A percentile compares a stretch with the other conserved stretches of the same genome.
Conservation (phyloP, 1,284 basidiomycete species). For the Somion occarium region DNA sequence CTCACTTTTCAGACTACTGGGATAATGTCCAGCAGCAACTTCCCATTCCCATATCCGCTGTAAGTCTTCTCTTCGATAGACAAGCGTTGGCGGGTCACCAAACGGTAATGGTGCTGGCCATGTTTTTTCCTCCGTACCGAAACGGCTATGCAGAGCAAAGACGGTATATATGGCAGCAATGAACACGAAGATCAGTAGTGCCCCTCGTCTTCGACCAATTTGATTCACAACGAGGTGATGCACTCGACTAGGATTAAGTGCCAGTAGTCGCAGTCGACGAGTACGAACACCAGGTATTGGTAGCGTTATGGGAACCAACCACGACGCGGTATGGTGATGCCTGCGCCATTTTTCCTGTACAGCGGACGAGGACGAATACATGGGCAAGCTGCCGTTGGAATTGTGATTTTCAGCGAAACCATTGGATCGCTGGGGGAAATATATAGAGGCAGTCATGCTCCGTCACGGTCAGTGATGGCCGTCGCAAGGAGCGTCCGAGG, state of each 20-base stretch:
- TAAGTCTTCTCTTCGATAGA: constrained; percentile 73
- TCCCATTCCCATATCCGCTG: constrained; percentile 94
- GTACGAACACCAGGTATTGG: constrained; percentile 56
- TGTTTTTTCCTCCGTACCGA: constrained; percentile 50
- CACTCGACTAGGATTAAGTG: constrained; percentile 63
- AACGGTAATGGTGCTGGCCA: constrained; percentile 58
- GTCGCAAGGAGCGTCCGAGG: neutral
- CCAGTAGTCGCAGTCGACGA: constrained; percentile 46
- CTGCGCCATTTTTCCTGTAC: constrained; percentile 64
- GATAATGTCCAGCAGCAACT: constrained; percentile 86
- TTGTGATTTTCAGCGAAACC: constrained; percentile 42
- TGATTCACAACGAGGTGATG: constrained; percentile 51
- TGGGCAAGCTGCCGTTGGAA: constrained; percentile 45
- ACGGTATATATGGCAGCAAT: constrained; percentile 45
- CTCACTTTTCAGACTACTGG: constrained; percentile 68
- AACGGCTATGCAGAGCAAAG: constrained; percentile 56
- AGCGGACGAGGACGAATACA: constrained; percentile 45
- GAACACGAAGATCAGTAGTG: constrained; percentile 44
- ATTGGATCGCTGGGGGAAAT: constrained; percentile 42
- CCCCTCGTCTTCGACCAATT: constrained; percentile 47
- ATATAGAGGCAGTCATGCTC: constrained; percentile 44
- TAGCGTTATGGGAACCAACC: constrained; percentile 56
- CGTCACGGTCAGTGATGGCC: neutral
- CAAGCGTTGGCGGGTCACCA: constrained; percentile 68
- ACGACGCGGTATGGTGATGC: constrained; percentile 42